Evolutionary conservation across 2,329 filamentous ascomycete species (phyloP).

Genomic region (Paradendryphiella salina): DNA sequence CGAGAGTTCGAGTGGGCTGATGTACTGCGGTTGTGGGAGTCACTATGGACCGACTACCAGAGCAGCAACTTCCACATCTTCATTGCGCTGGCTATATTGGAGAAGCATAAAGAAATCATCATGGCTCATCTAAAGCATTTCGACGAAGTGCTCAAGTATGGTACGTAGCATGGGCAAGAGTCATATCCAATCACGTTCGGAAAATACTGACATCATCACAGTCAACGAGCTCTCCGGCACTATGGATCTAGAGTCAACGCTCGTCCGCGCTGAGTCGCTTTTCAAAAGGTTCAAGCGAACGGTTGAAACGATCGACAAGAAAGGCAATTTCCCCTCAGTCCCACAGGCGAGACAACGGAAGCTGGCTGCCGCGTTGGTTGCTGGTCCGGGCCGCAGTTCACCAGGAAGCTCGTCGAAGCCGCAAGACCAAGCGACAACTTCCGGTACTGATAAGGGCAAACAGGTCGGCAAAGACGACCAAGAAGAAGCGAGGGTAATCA

Average conservation of each 20-base stretch:
- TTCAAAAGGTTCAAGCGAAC: constrained; percentile 86
- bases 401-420: constrained; percentile 21
- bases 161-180: constrained; percentile 55
- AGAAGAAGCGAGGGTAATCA: constrained; percentile 60
- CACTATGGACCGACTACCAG: constrained; percentile 89
- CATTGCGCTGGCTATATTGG: constrained; percentile 87
- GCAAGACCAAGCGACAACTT: constrained; percentile 28
- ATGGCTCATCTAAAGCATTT: constrained; percentile 93
- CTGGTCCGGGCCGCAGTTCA: constrained; percentile 28
- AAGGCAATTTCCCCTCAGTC: constrained; percentile 73
- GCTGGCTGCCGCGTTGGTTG: constrained; percentile 42
- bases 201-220: constrained; percentile 43
- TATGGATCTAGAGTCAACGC: constrained; percentile 84
- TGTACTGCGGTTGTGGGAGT: constrained; percentile 86
- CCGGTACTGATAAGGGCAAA: constrained; percentile 41
- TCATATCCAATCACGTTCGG: background rate
- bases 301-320: constrained; percentile 90
- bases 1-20: constrained; percentile 92
- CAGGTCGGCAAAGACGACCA: constrained; percentile 35
- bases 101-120: constrained; percentile 95
- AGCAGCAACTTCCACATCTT: constrained; percentile 93
- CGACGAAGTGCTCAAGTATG: constrained; percentile 95
- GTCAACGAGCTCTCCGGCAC: constrained; percentile 94
- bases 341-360: constrained; percentile 55
- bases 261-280: constrained; percentile 84